Base-by-base conservation (phyloP, 1,284 basidiomycete genomes). In the Austroboletus rostrupii region DNA sequence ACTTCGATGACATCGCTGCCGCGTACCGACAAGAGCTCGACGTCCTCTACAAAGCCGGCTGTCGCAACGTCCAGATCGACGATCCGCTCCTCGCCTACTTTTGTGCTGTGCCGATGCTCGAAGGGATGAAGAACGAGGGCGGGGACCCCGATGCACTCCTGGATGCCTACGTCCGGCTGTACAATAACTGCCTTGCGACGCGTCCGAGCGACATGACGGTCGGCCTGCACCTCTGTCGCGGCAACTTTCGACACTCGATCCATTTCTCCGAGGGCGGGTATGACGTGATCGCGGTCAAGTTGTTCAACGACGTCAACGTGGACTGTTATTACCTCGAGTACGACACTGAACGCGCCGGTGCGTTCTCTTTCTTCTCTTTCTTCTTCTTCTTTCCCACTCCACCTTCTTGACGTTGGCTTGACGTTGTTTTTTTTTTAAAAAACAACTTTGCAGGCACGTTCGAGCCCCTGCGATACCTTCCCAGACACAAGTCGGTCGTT, bases 271-370 rank as follows among this genome's bases (percentile, higher is more conserved):
- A 88, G 63, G 86, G 89, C 6, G 79, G 83, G 0, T 92, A 92
- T 63, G 82, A 79, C 62, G 77, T 74, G 35, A 90, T 92, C 61
- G 85, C 89, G 12, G 66, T 73, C 57, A 87, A 81, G 68, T 69
- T 90, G n/a, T 89, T 90, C 75, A 78, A 78, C 57, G 69, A 79
- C 46, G 73, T 91, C 51, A 78, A 89, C 61, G 85, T 88, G n/a
- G 83, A 90, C 60, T 76, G 75, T 42, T 90, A 85, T 66, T 91
- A 87, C 64, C 75, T 87, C 42, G 88, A 92, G 70, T 92, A 89
- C 66, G 90, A 92, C 63, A 85, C 85, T 16, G 75, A 78, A 49
- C 81, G 86, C 23, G 80, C 87, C 1, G 86, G 86, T 42, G 76
- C 80, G 51, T 48, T 19, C 3, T 3, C 0, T 8, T 7, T 11